Evolutionary conservation across 164 flowering plant species (phyloP).

Genomic region (Annona squamosa): DNA sequence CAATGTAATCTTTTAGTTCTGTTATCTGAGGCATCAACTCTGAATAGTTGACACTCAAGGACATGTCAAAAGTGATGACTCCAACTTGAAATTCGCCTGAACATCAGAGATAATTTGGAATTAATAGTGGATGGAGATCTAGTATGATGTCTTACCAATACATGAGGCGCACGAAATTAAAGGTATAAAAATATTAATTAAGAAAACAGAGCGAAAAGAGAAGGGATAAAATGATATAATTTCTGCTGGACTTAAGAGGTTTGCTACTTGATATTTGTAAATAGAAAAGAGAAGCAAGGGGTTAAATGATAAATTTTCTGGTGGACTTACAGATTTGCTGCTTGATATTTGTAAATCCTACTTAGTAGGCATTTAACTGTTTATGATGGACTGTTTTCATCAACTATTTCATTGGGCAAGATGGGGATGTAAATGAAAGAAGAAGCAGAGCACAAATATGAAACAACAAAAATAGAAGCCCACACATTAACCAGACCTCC

Average conservation of each 20-base stretch:
- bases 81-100: constrained; percentile 50
- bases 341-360: neutral
- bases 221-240: neutral
- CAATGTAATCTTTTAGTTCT: constrained; percentile 46
- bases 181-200: neutral
- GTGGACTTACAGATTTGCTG: too few relatives aligned
- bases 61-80: constrained; percentile 50
- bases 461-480: neutral
- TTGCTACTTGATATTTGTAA: too few relatives aligned
- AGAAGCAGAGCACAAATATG: neutral
- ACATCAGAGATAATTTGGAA: constrained; percentile 3
- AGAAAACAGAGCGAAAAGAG: neutral
- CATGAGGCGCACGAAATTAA: neutral
- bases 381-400: neutral
- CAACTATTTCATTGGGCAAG: neutral
- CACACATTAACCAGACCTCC: neutral
- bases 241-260: too few relatives aligned
- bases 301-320: too few relatives aligned
- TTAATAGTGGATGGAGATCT: neutral
- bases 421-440: neutral
- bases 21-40: constrained; percentile 52
- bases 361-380: neutral
- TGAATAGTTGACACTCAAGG: constrained; percentile 35
- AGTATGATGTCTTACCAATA: constrained; percentile 4
- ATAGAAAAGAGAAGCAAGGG: neutral